Evolutionary conservation across 345 rosid species (phyloP).

Genomic region (Eucalyptus marginata): DNA sequence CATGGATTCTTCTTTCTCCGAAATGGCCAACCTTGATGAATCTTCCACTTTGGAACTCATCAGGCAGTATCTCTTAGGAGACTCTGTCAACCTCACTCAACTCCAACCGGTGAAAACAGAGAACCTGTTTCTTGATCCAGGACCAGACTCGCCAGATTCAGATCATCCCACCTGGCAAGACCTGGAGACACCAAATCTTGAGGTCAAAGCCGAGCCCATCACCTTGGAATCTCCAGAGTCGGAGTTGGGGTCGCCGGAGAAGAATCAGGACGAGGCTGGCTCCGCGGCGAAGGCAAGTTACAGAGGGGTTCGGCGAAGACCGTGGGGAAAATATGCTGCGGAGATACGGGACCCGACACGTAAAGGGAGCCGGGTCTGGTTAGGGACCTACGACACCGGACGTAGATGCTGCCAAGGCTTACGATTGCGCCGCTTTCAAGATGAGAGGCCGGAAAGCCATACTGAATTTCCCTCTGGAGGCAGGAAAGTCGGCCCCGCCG

Average conservation of each 20-base stretch:
- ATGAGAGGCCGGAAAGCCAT: constrained; percentile 84
- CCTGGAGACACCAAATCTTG: background rate
- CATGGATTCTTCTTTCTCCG: background rate
- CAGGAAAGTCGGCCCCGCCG: constrained; percentile 46
- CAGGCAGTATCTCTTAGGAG: background rate
- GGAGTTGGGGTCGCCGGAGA: background rate
- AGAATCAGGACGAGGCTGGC: background rate
- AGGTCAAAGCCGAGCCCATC: background rate
- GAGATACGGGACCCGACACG: constrained; percentile 82
- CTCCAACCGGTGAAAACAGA: constrained; percentile 17
- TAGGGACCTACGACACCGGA: constrained; percentile 71
- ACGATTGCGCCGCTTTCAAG: constrained; percentile 76
- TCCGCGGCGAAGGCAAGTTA: constrained; percentile 21
- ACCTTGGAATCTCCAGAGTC: background rate
- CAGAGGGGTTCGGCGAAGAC: constrained; percentile 86
- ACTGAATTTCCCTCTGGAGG: constrained; percentile 78
- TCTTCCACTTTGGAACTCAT: background rate
- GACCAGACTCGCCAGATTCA: constrained; percentile 19
- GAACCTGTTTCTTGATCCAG: constrained; percentile 10
- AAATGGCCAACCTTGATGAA: background rate
- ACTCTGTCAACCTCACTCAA: constrained; percentile 12
- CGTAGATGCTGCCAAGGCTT: constrained; percentile 82
- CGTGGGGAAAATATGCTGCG: constrained; percentile 95
- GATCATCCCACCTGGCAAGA: constrained; percentile 6
- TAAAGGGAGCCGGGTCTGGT: constrained; percentile 83